Evolutionary conservation across 495 filamentous ascomycete genomes (phyloP).

Genomic region (Letharia columbiana): DNA sequence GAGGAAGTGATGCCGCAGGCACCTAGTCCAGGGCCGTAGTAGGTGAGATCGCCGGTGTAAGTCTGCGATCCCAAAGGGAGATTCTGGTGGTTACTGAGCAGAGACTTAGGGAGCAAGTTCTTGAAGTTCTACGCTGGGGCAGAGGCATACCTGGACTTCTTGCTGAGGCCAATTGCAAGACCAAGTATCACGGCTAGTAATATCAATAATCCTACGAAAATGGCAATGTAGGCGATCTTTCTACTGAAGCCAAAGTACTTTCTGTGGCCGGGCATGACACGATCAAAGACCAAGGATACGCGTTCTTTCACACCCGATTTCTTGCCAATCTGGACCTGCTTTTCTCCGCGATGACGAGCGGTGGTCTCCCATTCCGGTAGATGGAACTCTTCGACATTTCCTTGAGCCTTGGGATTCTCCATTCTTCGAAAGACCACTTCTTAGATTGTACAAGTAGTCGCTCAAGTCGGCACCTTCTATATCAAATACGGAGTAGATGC

Average conservation of each 20-base stretch:
- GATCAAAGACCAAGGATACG: not conserved
- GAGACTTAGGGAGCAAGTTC: constrained; percentile 25
- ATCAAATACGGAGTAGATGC: too few species aligned
- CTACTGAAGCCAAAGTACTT: constrained; percentile 9
- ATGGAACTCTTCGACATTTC: not conserved
- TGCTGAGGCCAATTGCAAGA: constrained; percentile 43
- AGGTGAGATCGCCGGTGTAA: constrained; percentile 62
- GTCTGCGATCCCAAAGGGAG: constrained; percentile 29
- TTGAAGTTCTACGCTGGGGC: constrained; percentile 13
- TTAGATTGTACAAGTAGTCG: not conserved
- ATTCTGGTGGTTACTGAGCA: constrained; percentile 38
- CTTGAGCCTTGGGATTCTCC: not conserved
- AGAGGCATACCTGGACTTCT: constrained; percentile 18
- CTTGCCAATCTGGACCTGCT: not conserved
- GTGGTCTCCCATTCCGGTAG: constrained; percentile 11
- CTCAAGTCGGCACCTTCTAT: not conserved
- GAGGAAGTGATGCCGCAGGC: constrained; percentile 56
- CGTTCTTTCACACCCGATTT: not conserved
- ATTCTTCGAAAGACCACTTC: not conserved
- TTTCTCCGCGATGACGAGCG: constrained; percentile 4
- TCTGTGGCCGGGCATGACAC: not conserved
- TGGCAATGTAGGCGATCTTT: constrained; percentile 11
- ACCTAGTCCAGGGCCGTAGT: constrained; percentile 59
- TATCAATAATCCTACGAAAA: constrained; percentile 30
- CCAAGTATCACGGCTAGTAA: constrained; percentile 47